Evolutionary conservation across 176 grass and related monocot species (phyloP).

Genomic region (Coix lacrymajobi): DNA sequence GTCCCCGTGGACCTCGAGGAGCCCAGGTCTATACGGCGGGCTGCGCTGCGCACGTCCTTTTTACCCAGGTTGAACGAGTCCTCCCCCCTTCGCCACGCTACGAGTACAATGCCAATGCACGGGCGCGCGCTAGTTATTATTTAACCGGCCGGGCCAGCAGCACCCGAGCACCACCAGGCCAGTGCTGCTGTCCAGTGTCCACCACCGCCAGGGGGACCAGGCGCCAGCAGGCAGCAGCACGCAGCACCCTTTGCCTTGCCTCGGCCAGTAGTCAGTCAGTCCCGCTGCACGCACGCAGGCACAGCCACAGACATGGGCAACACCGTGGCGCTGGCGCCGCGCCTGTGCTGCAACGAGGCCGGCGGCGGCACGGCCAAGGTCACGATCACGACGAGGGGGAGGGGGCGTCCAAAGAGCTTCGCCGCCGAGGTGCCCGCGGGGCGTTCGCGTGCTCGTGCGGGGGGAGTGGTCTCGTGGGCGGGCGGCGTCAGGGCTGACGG

Average conservation of each 20-base stretch:
- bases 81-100: neutral
- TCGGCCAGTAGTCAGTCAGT: no score
- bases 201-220: neutral
- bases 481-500: neutral
- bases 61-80: neutral
- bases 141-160: neutral
- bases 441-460: neutral
- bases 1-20: neutral
- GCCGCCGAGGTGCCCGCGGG: neutral
- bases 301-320: slow-evolving; percentile 22
- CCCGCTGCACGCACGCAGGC: neutral
- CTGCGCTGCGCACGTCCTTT: neutral
- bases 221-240: no score
- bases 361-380: neutral
- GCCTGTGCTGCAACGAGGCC: neutral
- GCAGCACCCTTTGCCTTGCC: neutral
- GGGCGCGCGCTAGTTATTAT: neutral
- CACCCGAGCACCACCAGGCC: neutral
- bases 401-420: neutral
- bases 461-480: neutral
- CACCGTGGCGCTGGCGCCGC: neutral
- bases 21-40: neutral
- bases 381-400: neutral
- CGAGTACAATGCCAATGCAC: no score
- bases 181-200: neutral